Evolutionary conservation across 2,329 filamentous ascomycete species (phyloP), one percentile per base, ranked within the genome.

Genomic region (Geoglossum cookeanum): DNA sequence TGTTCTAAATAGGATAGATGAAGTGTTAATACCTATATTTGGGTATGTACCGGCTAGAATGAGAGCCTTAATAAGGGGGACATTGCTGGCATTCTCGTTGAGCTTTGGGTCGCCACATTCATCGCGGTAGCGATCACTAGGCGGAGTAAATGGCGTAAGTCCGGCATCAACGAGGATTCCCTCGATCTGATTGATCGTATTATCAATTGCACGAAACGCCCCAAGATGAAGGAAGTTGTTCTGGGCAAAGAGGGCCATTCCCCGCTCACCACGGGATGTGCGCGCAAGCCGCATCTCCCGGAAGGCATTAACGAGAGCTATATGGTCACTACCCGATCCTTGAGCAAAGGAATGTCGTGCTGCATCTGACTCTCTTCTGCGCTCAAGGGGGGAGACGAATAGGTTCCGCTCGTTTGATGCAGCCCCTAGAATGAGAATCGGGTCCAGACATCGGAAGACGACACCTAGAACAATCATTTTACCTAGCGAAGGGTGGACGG

Each of bases 401-500:
- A 73, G 59, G n/a, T 65, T 60, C n/a, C 68, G 60, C 42, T 67
- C 65, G 4, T 63, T 60, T 3, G 63, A 64, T 4, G 69, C 64
- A 15, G 68, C 66, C 39, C 69, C 73, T 4, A 75, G 60, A 32
- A 75, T 69, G 32, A 78, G 61, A 61, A 77, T 70, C 0, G 75
- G 73, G 60, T 77, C 73, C 3, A 78, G 65, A 61, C 75, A 78
- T 42, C 69, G 68, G 65, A 78, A 78, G 51, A 78, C 69, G 30
- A 75, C 64, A 4, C 75, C 75, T 8, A 78, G 64, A 22, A 76
- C 57, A 55, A 77, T 69, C 70, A 77, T 72, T 59, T 76, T 77
- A 33, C 71, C 75, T 39, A 73, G 61, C 3, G 65, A 61, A 5
- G 75, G 75, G 58, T 73, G 68, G 3, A 76, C 65, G 2, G 72